Evolutionary conservation across 2,329 filamentous ascomycete species (phyloP), one percentile per base, ranked within the genome.

Genomic region (Macrophomina phaseolina): DNA sequence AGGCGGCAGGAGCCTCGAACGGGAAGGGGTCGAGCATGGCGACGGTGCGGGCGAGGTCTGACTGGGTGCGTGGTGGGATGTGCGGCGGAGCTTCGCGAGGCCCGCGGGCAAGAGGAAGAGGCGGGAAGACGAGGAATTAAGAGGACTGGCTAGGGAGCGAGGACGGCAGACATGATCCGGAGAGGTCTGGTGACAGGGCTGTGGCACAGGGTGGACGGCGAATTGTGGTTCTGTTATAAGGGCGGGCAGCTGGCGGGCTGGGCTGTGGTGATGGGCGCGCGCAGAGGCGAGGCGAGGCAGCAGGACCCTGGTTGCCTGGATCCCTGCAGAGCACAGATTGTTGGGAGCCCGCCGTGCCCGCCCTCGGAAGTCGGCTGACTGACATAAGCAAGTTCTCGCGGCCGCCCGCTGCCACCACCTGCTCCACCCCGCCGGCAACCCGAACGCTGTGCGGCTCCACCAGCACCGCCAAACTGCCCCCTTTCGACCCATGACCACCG

Each of bases 21-120:
- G 88, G 87, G 75, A 93, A 92, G 1, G 90, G 89, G 71, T 94
- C 91, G 77, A 85, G 87, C 91, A 94, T 93, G 56, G 71, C 82
- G 70, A 55, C 46, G 51, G 9, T n/a, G 45, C 32, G 12, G 53
- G 45, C 30, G 34, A 56, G 28, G 28, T 23, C 38, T 55, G 52
- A 32, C 18, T 42, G 23, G 32, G 55, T 30, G 23, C 45, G 11
- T 16, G 48, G 36, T 46, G 46, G 46, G 23, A 8, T 45, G 16
- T 34, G 46, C 30, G 58, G 65, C 55, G 45, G 12, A 56, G 34
- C 45, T 14, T 45, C n/a, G 64, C 55, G 55, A 46, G 45, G 28
- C 45, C 28, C 34, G 6, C 18, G 53, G 64, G 36, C 28, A 32
- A 36, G 42, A 48, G 63, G 42, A 23, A 32, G 11, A 5, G 9